Percentiles rank a stretch among this genome's conserved stretches.
phyloP scores from a whole-genome alignment of 2,329 filamentous ascomycete genomes.

The Aphanoascus verrucosus region DNA sequence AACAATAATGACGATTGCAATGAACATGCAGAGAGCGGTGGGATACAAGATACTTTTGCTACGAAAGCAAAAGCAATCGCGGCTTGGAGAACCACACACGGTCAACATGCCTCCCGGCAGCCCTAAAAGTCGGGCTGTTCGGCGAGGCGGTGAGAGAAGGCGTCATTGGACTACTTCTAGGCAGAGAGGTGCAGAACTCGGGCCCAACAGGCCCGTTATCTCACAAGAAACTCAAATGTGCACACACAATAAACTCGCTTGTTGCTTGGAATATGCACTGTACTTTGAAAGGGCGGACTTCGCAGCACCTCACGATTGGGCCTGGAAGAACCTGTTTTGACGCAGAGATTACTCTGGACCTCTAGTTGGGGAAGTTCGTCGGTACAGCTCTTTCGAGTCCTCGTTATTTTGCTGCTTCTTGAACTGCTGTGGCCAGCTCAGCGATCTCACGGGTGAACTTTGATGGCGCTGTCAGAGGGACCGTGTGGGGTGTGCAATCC shows the following conservation, averaged over 20 bases:
- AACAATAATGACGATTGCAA: no score
- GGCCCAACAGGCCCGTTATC: background rate
- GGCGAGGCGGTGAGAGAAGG: constrained; percentile 5
- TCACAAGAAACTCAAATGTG: background rate
- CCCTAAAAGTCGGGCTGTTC: background rate
- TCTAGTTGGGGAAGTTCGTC: no score
- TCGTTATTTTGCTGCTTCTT: background rate
- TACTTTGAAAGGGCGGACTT: background rate
- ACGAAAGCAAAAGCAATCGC: background rate
- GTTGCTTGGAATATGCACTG: background rate
- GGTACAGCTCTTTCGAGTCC: background rate
- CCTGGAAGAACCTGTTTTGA: background rate
- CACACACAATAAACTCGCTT: background rate
- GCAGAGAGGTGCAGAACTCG: constrained; percentile 1
- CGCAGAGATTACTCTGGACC: background rate
- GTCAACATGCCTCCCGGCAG: constrained; percentile 5
- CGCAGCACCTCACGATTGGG: background rate
- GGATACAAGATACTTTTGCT: no score
- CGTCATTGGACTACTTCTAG: constrained; percentile 1
- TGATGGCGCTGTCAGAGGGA: background rate
- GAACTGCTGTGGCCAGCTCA: background rate
- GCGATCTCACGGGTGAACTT: background rate
- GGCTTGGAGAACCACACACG: background rate
- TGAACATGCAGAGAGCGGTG: no score
- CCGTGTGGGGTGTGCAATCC: background rate